A percentile compares a stretch with the other conserved stretches of the same genome.
Conservation (phyloP, 208 protist species). For the Trypanosoma caninum region DNA sequence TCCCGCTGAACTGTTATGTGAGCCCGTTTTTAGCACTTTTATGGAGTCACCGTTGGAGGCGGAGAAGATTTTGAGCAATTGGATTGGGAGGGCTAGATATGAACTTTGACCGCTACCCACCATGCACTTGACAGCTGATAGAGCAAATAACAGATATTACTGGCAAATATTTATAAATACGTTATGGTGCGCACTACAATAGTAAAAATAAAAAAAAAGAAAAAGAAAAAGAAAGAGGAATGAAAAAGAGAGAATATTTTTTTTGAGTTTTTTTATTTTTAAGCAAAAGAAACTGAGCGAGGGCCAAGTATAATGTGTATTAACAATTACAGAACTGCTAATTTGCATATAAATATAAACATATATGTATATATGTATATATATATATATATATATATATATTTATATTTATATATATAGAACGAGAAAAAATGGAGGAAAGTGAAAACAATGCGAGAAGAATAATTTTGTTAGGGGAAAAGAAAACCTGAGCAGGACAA, state of each 20-base stretch:
- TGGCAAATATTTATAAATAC: too few relatives aligned
- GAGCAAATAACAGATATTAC: constrained; percentile 5
- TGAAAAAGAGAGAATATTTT: background rate
- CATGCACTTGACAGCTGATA: background rate
- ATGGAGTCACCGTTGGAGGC: constrained; percentile 13
- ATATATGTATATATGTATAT: background rate
- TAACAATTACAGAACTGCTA: too few relatives aligned
- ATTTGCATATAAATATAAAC: too few relatives aligned
- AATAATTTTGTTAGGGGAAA: too few relatives aligned
- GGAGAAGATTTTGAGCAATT: constrained; percentile 2
- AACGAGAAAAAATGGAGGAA: too few relatives aligned
- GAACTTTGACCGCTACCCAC: too few relatives aligned
- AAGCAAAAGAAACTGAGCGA: background rate
- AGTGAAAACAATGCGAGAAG: too few relatives aligned
- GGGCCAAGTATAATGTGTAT: background rate
- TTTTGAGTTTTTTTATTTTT: background rate
- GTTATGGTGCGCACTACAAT: too few relatives aligned
- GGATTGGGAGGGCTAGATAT: constrained; percentile 11
- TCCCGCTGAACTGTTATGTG: constrained; percentile 37
- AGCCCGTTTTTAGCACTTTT: constrained; percentile 45
- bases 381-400: constrained; percentile 6
- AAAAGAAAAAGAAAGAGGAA: background rate
- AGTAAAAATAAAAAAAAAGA: background rate
- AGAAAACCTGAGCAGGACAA: too few relatives aligned
- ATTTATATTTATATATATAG: too few relatives aligned